A percentile compares a stretch with the other conserved stretches of the same genome.
phyloP scores from a whole-genome alignment of 257 asterid species.

The Salvia hispanica region DNA sequence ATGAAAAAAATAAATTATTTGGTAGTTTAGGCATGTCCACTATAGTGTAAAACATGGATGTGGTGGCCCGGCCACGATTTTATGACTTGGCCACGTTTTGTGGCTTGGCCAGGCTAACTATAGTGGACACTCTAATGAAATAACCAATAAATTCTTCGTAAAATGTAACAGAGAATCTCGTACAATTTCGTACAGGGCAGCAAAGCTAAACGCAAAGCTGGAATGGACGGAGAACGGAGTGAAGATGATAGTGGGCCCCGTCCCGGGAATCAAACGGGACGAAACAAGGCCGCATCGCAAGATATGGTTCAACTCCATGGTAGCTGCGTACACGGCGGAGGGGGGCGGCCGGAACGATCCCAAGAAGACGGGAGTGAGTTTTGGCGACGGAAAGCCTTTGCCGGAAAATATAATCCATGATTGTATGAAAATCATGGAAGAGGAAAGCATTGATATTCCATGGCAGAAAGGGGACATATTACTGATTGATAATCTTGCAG shows the following conservation, averaged over 20 bases:
- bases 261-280: constrained; percentile 67
- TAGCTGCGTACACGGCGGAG: constrained; percentile 80
- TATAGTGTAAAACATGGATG: too few relatives aligned
- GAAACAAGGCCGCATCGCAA: constrained; percentile 49
- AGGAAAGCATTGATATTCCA: constrained; percentile 74
- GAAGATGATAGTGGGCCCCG: constrained; percentile 73
- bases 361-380: constrained; percentile 60
- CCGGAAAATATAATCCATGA: constrained; percentile 58
- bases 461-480: constrained; percentile 81
- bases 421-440: constrained; percentile 65
- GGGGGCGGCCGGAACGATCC: constrained; percentile 67
- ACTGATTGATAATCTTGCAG: constrained; percentile 77
- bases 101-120: too few relatives aligned
- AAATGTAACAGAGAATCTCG: too few relatives aligned
- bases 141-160: too few relatives aligned
- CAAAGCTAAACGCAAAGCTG: constrained; percentile 70
- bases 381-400: constrained; percentile 70
- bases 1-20: too few relatives aligned
- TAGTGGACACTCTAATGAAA: too few relatives aligned
- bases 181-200: constrained; percentile 48
- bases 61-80: too few relatives aligned
- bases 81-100: too few relatives aligned
- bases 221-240: constrained; percentile 74
- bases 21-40: too few relatives aligned
- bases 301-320: constrained; percentile 87